These are phyloP conservation scores for Oropetium thomaeum DNA, from an alignment of 176 grass and related monocot species.

Conservation along the genomic window DNA sequence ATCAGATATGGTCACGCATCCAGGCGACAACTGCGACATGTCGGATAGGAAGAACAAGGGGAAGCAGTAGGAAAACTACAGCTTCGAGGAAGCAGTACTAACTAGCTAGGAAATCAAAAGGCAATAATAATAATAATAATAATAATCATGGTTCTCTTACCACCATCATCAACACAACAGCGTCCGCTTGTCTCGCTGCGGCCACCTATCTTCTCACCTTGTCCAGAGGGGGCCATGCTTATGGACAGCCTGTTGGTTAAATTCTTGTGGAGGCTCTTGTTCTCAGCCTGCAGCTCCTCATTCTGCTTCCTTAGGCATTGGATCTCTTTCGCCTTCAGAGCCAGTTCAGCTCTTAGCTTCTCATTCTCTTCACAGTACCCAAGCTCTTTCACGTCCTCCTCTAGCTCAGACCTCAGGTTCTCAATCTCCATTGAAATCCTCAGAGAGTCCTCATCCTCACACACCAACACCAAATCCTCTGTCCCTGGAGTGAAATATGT, in stretches of 20 bases:
- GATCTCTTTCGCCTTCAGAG: background rate
- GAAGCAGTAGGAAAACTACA: background rate
- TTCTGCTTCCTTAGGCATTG: background rate
- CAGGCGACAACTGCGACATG: background rate
- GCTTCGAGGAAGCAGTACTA: no score
- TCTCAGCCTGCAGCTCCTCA: background rate
- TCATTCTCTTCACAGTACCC: conserved; percentile 14
- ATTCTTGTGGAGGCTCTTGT: background rate
- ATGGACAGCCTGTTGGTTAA: no score
- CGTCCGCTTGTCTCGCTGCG: no score
- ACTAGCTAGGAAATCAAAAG: no score
- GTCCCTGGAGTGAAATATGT: background rate
- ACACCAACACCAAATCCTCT: background rate
- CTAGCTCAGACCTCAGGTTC: conserved; percentile 3
- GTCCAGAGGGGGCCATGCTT: no score
- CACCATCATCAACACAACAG: no score
- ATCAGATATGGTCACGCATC: background rate
- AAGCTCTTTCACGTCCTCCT: background rate
- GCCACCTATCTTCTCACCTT: no score
- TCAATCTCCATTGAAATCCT: conserved; percentile 1
- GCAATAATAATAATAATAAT: no score
- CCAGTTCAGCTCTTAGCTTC: background rate
- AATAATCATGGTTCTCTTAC: no score
- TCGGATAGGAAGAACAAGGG: background rate
- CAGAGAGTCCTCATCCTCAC: background rate